Percentiles rank a stretch among this genome's conserved stretches.
Conservation (phyloP, 441 rosid genomes). For the Gossypium schwendimanii region DNA sequence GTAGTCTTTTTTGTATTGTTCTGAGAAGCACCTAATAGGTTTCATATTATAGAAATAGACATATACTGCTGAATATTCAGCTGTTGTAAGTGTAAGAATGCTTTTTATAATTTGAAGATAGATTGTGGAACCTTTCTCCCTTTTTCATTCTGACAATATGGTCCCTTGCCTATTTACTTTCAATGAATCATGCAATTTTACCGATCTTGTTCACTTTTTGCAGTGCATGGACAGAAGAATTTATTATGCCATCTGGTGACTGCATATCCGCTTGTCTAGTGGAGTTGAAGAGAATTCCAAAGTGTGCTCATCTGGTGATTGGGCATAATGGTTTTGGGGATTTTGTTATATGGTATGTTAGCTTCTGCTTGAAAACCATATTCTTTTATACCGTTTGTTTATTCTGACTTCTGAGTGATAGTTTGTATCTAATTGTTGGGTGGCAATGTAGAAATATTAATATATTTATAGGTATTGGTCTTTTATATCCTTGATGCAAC, state of each 20-base stretch:
- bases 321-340: constrained; percentile 77
- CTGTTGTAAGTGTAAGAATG: neutral
- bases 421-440: neutral
- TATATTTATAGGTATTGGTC: neutral
- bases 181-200: neutral
- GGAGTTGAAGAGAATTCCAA: constrained; percentile 70
- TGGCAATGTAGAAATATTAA: constrained; percentile 1
- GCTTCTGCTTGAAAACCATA: constrained; percentile 8
- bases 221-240: constrained; percentile 58
- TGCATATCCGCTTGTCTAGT: constrained; percentile 45
- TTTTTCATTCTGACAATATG: neutral
- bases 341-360: constrained; percentile 69
- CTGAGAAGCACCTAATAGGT: neutral
- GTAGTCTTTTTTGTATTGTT: neutral
- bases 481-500: neutral
- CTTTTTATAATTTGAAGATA: neutral
- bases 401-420: neutral
- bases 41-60: constrained; percentile 10
- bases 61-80: neutral
- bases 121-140: neutral
- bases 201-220: constrained; percentile 29
- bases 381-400: constrained; percentile 11
- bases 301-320: constrained; percentile 45
- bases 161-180: constrained; percentile 1
- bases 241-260: constrained; percentile 37